Evolutionary conservation across 208 protist genomes (phyloP), one percentile per base, ranked within the genome.

Genomic region (Acanthamoeba culbertsoni): DNA sequence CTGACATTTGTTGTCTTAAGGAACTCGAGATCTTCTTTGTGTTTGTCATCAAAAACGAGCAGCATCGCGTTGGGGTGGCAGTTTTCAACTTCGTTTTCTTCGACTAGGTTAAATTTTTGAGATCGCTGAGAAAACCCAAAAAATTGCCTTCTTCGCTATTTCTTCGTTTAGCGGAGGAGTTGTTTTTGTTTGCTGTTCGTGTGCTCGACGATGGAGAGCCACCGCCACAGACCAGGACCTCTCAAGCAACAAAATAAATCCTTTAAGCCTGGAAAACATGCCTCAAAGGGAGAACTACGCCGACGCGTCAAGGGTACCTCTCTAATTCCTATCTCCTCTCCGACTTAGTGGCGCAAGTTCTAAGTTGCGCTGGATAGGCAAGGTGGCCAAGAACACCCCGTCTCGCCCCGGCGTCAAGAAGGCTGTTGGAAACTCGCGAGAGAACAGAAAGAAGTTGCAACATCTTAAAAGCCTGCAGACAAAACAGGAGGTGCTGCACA

Each of bases 401-500:
- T 31, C 28, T 23, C 84, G 84, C 28, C 40, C 84, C 7, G 35
- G 35, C 40, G 63, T 93, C 42, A 93, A 93, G 89, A 51, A 42
- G 26, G 16, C 33, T 16, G 45, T 0, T 26, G 57, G 42, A 8
- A 84, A 63, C 42, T 65, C 48, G 33, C 43, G 65, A 33, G 89
- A 84, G 46, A 93, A 82, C 68, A n/a, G 89, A n/a, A 93, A 93
- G 89, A 93, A 93, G 43, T 45, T 82, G 43, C 46, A 40, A 28
- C 89, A 82, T 63, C 28, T 84, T 42, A 75, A 62, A 31, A 82
- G 63, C 68, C n/a, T 84, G 18, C 89, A 93, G 33, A 93, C 77
- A 63, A 93, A 93, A 42, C n/a, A 91, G 2, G 89, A 93, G 89
- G 89, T 93, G n/a, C 89, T 93, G 28, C 53, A 68, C 89, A 93